Conservation (phyloP, 176 grass and related monocot genomes). For the Phoenix dactylifera region DNA sequence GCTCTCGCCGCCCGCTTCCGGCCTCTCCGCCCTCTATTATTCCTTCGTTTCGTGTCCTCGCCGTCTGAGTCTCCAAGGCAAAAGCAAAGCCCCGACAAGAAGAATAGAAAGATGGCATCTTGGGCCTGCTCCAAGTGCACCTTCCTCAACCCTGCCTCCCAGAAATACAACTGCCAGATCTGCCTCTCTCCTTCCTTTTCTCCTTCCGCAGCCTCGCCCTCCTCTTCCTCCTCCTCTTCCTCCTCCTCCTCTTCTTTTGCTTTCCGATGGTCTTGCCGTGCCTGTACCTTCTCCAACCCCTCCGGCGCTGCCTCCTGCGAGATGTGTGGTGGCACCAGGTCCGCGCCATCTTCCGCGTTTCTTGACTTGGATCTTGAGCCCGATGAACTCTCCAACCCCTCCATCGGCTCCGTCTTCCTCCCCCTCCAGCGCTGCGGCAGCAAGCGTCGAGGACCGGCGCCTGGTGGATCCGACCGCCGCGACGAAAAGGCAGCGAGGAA, state of each 20-base stretch:
- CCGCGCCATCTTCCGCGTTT: not conserved
- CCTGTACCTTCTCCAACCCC: conserved; percentile 39
- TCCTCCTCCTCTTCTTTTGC: not conserved
- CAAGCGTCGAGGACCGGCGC: conserved; percentile 21
- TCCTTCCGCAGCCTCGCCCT: not conserved
- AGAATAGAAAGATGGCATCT: not conserved
- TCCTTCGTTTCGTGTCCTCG: too few relatives aligned
- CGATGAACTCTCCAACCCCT: conserved; percentile 30
- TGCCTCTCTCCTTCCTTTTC: conserved; percentile 18
- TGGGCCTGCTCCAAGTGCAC: conserved; percentile 47
- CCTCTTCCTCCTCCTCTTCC: not conserved
- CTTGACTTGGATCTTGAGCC: conserved; percentile 33
- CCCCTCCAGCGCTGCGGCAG: conserved; percentile 27
- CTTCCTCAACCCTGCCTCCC: conserved; percentile 20
- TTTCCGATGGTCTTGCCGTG: conserved; percentile 24
- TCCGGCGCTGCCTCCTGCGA: conserved; percentile 28
- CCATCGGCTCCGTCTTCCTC: conserved; percentile 43
- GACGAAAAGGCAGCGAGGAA: not conserved
- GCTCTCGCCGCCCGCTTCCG: too few relatives aligned
- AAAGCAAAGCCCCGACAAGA: too few relatives aligned
- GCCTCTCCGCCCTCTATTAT: too few relatives aligned
- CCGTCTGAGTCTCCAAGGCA: too few relatives aligned
- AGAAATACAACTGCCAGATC: conserved; percentile 25
- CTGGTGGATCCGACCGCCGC: conserved; percentile 1
- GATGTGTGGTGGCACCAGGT: conserved; percentile 14